phyloP scores from a whole-genome alignment of 163 green algal species.

The Trebouxia gelatinosa region DNA sequence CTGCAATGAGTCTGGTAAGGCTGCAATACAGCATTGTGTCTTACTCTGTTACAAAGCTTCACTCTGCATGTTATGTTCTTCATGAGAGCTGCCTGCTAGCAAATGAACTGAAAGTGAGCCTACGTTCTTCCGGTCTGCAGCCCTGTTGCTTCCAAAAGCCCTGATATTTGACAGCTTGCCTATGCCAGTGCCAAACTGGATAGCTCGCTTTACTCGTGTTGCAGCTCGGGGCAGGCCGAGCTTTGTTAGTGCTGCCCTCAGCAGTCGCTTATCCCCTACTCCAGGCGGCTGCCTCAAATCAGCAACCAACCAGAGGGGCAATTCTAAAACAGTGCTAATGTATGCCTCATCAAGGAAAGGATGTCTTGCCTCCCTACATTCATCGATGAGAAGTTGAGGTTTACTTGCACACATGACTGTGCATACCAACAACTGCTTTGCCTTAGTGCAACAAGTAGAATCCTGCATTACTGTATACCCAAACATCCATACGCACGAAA shows the following conservation, averaged over 20 bases:
- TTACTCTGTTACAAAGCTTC: no score
- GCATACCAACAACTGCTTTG: no score
- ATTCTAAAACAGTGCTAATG: slow-evolving; percentile 56
- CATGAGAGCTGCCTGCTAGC: background rate
- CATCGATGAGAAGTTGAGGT: no score
- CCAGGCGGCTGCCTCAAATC: slow-evolving; percentile 58
- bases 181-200: slow-evolving; percentile 93
- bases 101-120: slow-evolving; percentile 39
- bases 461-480: no score
- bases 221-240: slow-evolving; percentile 76
- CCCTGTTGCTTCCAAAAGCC: slow-evolving; percentile 84
- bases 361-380: slow-evolving; percentile 73
- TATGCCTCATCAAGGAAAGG: slow-evolving; percentile 93
- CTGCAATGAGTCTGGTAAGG: background rate
- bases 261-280: slow-evolving; percentile 82
- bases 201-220: slow-evolving; percentile 80
- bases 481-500: no score
- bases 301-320: slow-evolving; percentile 52
- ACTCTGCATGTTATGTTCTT: no score
- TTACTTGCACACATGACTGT: no score
- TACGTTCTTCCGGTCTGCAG: slow-evolving; percentile 72
- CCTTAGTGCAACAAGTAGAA: background rate
- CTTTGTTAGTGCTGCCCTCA: slow-evolving; percentile 60
- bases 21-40: no score
- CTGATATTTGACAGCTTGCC: slow-evolving; percentile 74